These are phyloP conservation scores for Trifolium dubium DNA, from an alignment of 306 rosid genomes.

Conservation along the genomic window DNA sequence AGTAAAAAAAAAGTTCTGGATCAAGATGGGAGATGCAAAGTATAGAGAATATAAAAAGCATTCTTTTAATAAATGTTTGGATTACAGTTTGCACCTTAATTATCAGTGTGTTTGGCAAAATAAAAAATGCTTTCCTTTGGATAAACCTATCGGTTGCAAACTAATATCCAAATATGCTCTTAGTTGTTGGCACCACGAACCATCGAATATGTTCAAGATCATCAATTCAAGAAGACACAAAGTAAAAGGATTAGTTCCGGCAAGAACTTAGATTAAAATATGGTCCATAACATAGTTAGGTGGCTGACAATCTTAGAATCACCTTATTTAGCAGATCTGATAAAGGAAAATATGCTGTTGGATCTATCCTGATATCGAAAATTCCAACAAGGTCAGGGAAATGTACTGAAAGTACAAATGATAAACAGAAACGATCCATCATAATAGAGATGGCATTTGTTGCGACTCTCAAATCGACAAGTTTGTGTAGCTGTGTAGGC, in stretches of 20 bases:
- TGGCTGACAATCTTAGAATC: constrained; percentile 13
- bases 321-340: constrained; percentile 22
- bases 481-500: neutral
- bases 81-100: neutral
- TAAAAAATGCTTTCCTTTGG: neutral
- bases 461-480: constrained; percentile 20
- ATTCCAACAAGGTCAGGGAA: constrained; percentile 18
- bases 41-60: constrained; percentile 12
- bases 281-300: constrained; percentile 17
- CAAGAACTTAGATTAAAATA: constrained; percentile 27
- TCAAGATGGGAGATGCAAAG: neutral
- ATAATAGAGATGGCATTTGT: constrained; percentile 9
- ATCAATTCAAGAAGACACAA: constrained; percentile 1
- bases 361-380: constrained; percentile 19
- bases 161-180: constrained; percentile 5
- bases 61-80: constrained; percentile 5
- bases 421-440: constrained; percentile 18
- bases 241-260: neutral
- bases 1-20: constrained; percentile 12
- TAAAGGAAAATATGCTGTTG: constrained; percentile 15
- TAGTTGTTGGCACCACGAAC: constrained; percentile 21
- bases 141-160: constrained; percentile 4
- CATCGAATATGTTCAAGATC: neutral
- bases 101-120: neutral
- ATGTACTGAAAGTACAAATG: constrained; percentile 25